phyloP scores from a whole-genome alignment of 1,284 basidiomycete species.

The Microbotryomycetes sp. region DNA sequence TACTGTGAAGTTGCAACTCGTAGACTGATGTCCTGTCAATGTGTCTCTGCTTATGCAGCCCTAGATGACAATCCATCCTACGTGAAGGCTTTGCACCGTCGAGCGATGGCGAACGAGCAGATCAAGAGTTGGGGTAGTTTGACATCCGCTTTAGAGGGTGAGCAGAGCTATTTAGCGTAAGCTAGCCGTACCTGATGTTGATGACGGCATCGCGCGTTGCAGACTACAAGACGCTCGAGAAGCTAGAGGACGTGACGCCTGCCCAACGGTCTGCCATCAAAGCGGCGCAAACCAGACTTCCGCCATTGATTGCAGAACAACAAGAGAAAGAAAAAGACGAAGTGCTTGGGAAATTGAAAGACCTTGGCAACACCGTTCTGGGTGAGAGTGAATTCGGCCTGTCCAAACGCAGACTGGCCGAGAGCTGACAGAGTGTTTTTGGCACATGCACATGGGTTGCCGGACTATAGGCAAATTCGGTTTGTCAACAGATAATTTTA shows the following conservation, averaged over 20 bases:
- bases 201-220: slow-evolving; percentile 8
- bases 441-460: slow-evolving; percentile 69
- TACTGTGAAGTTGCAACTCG: not conserved
- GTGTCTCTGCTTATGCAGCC: slow-evolving; percentile 50
- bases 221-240: slow-evolving; percentile 71
- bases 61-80: slow-evolving; percentile 76
- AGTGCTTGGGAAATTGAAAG: slow-evolving; percentile 89
- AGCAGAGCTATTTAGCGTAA: slow-evolving; percentile 13
- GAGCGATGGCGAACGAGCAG: slow-evolving; percentile 74
- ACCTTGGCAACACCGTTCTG: slow-evolving; percentile 82
- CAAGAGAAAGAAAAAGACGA: slow-evolving; percentile 85
- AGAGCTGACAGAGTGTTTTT: slow-evolving; percentile 52
- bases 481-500: slow-evolving; percentile 55
- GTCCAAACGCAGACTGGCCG: not conserved
- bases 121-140: slow-evolving; percentile 76
- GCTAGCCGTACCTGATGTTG: not conserved
- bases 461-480: slow-evolving; percentile 41
- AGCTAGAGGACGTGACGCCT: slow-evolving; percentile 56
- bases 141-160: slow-evolving; percentile 75
- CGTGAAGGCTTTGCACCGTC: slow-evolving; percentile 77
- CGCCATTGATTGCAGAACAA: slow-evolving; percentile 61
- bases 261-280: slow-evolving; percentile 51
- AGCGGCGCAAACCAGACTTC: slow-evolving; percentile 52
- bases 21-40: too few relatives aligned
- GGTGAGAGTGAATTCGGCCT: slow-evolving; percentile 53